Base-by-base conservation (phyloP, 352 stramenopile species). In the Pythium coloratum region DNA sequence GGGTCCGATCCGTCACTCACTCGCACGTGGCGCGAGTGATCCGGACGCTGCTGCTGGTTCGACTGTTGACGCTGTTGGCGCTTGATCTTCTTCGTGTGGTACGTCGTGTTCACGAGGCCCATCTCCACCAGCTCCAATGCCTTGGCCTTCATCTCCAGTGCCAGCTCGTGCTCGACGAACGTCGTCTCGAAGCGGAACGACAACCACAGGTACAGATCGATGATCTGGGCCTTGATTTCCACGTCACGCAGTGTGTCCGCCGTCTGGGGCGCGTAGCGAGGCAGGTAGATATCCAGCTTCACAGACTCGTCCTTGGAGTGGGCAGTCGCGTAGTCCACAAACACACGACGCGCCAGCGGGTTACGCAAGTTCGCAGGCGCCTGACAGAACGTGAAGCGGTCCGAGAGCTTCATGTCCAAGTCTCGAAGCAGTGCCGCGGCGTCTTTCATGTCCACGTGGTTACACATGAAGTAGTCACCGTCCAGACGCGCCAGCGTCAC, bases 191-290 rank as follows among this genome's bases (percentile, higher is more conserved):
- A 98, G 46, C 94, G 94, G 57, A 84, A 88, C 51, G 91, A 92
- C 1, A 99, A 78, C 96, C 96, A 99, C 20, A 98, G 66, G 76
- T 98, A 98, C 38, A 98, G 49, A 60, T 98, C 94, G 46, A 98
- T 90, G 64, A 97, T 89, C 70, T 95, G 87, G 60, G 97, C 86
- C 64, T 97, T 91, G 62, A 86, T 89, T 73, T 97, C 97, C 4
- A 98, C 74, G 50, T 94, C 81, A 0, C 81, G 79, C 55, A 99
- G 76, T 59, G 96, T 78, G 32, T 96, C 81, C 38, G 95, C 87
- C 8, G 84, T 90, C 24, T 85, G 87, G n/a, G 92, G 82, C 18
- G 79, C 55, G 63, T 78, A 82, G 55, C 82, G 78, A 1, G 82
- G 76, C 51, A 97, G 67, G 65, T 86, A 91, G 47, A 97, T 84